phyloP scores from a whole-genome alignment of 2,329 filamentous ascomycete species.

The Lasiodiplodia citricola region DNA sequence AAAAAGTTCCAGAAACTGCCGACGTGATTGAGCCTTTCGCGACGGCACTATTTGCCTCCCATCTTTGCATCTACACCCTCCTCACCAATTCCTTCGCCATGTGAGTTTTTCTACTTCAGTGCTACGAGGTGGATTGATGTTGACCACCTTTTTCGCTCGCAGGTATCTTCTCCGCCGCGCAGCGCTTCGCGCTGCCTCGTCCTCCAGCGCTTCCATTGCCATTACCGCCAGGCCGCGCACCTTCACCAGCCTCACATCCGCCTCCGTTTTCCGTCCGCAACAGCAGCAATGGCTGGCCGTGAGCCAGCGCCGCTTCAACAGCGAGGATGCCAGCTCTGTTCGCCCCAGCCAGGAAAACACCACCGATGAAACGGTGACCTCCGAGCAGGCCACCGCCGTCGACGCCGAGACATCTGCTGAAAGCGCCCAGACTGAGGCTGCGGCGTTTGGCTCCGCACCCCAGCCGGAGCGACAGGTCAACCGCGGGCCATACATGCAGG shows the following conservation, averaged over 20 bases:
- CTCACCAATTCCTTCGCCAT: neutral
- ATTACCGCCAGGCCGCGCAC: conserved; percentile 49
- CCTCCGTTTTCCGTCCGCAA: conserved; percentile 37
- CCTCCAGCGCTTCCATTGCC: conserved; percentile 47
- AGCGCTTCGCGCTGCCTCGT: conserved; percentile 60
- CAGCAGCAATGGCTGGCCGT: conserved; percentile 44
- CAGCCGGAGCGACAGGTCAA: conserved; percentile 20
- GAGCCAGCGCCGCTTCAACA: conserved; percentile 56
- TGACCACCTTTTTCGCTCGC: neutral
- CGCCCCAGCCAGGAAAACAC: conserved; percentile 33
- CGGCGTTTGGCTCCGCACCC: conserved; percentile 21
- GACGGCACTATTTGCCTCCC: neutral
- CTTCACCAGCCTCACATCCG: conserved; percentile 34
- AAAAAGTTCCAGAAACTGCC: neutral
- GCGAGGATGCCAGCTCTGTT: conserved; percentile 47
- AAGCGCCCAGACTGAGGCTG: conserved; percentile 33
- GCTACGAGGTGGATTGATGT: neutral
- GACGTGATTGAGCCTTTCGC: neutral
- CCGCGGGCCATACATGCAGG: conserved; percentile 24
- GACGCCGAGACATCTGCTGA: neutral
- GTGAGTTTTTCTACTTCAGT: neutral
- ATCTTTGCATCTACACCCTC: neutral
- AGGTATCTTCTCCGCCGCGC: conserved; percentile 66
- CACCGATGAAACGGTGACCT: conserved; percentile 44
- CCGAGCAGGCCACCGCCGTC: conserved; percentile 35